Conservation (phyloP, 1,284 basidiomycete species). For the Boletellus deceptivus region DNA sequence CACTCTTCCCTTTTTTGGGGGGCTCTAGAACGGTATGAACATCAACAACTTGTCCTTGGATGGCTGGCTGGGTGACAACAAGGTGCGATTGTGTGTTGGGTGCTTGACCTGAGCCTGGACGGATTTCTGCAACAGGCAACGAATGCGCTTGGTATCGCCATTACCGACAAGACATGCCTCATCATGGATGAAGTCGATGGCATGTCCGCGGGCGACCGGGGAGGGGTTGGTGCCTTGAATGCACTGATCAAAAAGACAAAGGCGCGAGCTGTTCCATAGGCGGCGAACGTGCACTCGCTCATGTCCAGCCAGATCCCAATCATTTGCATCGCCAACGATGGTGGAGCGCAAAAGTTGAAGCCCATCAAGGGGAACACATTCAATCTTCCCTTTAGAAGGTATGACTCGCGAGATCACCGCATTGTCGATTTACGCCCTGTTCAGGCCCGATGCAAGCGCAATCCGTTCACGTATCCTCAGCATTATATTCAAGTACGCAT, state of each 20-base stretch:
- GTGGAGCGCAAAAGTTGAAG: conserved; percentile 84
- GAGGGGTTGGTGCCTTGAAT: conserved; percentile 92
- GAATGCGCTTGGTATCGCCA: conserved; percentile 65
- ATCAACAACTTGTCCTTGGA: conserved; percentile 87
- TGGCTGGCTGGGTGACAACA: conserved; percentile 74
- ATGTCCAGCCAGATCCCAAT: conserved; percentile 74
- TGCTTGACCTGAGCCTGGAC: neutral
- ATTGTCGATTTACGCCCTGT: conserved; percentile 5
- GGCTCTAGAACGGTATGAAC: conserved; percentile 73
- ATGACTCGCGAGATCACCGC: conserved; percentile 15
- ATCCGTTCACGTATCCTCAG: conserved; percentile 86
- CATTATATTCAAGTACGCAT: conserved; percentile 80
- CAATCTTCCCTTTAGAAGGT: conserved; percentile 79
- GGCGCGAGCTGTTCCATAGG: conserved; percentile 39
- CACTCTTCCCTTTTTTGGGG: neutral
- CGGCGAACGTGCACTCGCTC: neutral
- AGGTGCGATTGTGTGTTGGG: conserved; percentile 38
- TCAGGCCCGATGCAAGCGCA: conserved; percentile 70
- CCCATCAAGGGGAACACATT: conserved; percentile 78
- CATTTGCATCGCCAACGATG: conserved; percentile 97
- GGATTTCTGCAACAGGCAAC: conserved; percentile 43
- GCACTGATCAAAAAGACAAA: conserved; percentile 92
- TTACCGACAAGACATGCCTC: conserved; percentile 82
- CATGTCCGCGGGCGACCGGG: conserved; percentile 97
- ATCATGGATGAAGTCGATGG: conserved; percentile 99